These are phyloP conservation scores for Crepidotus variabilis DNA, from an alignment of 768 basidiomycete genomes.

Conservation along the genomic window DNA sequence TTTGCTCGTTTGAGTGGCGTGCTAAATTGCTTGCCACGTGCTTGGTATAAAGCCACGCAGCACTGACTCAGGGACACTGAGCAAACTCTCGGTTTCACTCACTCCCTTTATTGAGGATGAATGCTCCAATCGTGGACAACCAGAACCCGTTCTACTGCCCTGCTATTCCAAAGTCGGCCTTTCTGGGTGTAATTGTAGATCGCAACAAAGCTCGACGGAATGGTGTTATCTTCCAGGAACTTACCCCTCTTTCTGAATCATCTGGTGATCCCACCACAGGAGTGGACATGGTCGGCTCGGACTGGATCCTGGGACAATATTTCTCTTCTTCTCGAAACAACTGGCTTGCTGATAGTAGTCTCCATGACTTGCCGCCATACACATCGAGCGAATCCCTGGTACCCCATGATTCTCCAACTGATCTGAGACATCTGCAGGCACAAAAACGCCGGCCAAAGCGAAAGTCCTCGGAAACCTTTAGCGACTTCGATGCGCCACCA, in stretches of 20 bases:
- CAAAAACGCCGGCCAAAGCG: conserved; percentile 25
- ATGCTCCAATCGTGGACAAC: conserved; percentile 38
- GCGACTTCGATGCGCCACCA: conserved; percentile 37
- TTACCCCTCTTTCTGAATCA: background rate
- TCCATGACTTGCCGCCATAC: conserved; percentile 1
- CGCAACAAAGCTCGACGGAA: background rate
- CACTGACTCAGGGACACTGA: no score
- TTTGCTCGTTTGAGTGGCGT: no score
- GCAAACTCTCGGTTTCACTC: no score
- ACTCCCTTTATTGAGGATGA: conserved; percentile 14
- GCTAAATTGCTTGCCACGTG: background rate
- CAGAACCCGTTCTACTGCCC: conserved; percentile 61
- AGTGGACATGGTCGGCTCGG: background rate
- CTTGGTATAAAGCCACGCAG: no score
- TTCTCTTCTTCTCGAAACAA: background rate
- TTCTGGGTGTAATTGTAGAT: conserved; percentile 25
- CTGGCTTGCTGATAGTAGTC: background rate
- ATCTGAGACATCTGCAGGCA: background rate
- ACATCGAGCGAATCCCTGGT: background rate
- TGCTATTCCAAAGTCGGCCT: conserved; percentile 39
- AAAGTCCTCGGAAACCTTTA: conserved; percentile 26
- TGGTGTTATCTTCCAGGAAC: background rate
- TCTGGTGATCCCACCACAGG: background rate
- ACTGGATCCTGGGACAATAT: background rate
- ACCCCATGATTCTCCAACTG: no score